Base-by-base conservation (phyloP, 164 flowering plant genomes). In the Umbilicus rupestris region DNA sequence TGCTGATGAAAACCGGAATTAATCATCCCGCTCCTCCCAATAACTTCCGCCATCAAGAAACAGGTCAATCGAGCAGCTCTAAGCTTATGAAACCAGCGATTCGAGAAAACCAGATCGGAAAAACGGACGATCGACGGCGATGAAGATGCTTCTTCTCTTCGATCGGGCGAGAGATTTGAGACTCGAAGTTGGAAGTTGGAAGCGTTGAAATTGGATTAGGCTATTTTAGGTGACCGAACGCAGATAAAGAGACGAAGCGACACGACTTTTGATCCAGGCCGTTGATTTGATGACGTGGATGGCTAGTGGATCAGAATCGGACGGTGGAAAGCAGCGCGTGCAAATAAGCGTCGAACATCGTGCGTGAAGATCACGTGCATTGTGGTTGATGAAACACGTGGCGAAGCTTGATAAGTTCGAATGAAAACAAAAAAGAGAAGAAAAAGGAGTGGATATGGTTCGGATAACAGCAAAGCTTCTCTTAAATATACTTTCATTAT, bases 21-120 rank as follows among this genome's bases (percentile, higher is more conserved):
- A 41, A 72, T 22, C 68, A 74, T 70, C 63, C 39, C 69, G 19
- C 66, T 46, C 22, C 70, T 74, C 73, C 68, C 62, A 71, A 79
- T 64, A 33, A 76, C 52, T n/a, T 76, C 69, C 5, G 78, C 78
- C 82, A 76, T 72, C 39, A 29, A 22, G 45, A 62, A 39, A 19
- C 20, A 7, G 55, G 6, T 47, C 55, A 47, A 47, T 16, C 26
- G 55, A 11, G 2, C 22, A 47, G 5, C 10, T 47, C 24, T 12
- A 12, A 41, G 44, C 10, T 41, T 41, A 9, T 12, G 12, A 14
- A 41, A 3, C 11, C 44, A 41, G 11, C 20, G 9, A 47, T n/a
- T 20, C 8, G 10, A n/a, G 24, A 11, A 55, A 28, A 55, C 17
- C 7, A 2, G 3, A 55, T 55, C 31, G 7, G 60, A 55, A 55